Percentiles rank a stretch among this genome's conserved stretches.
These are phyloP conservation scores for Globisporangium splendens DNA, from an alignment of 352 stramenopile genomes.

Conservation along the genomic window DNA sequence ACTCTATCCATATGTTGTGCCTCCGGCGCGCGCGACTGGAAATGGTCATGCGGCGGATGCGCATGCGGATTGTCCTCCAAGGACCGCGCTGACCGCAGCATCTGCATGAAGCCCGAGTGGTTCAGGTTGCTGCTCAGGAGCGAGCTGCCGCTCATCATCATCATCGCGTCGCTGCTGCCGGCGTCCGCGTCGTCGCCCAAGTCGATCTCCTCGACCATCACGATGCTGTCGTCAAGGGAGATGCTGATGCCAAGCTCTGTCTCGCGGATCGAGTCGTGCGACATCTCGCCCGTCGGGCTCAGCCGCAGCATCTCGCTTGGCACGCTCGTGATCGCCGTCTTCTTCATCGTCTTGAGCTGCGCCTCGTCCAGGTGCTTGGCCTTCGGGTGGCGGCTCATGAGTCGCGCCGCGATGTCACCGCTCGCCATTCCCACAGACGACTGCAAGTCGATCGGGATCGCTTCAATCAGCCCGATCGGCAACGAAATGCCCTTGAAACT, in stretches of 20 bases:
- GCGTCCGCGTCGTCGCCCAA: conserved; percentile 27
- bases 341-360: conserved; percentile 38
- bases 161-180: conserved; percentile 24
- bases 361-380: conserved; percentile 61
- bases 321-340: conserved; percentile 44
- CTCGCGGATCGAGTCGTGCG: conserved; percentile 80
- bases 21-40: conserved; percentile 27
- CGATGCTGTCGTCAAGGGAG: conserved; percentile 72
- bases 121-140: conserved; percentile 55
- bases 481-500: conserved; percentile 84
- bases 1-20: conserved; percentile 72
- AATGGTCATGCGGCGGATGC: conserved; percentile 3
- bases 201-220: conserved; percentile 65
- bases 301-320: conserved; percentile 60
- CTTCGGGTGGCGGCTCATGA: conserved; percentile 44
- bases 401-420: conserved; percentile 27
- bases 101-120: conserved; percentile 57
- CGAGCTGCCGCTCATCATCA: conserved; percentile 48
- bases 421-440: conserved; percentile 29
- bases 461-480: conserved; percentile 77
- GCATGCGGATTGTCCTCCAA: conserved; percentile 13
- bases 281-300: conserved; percentile 51
- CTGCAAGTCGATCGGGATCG: conserved; percentile 67
- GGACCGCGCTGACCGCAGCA: conserved; percentile 41
- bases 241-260: conserved; percentile 71